These are phyloP conservation scores for Novymonas esmeraldas DNA, from an alignment of 208 protist species.

Conservation along the genomic window DNA sequence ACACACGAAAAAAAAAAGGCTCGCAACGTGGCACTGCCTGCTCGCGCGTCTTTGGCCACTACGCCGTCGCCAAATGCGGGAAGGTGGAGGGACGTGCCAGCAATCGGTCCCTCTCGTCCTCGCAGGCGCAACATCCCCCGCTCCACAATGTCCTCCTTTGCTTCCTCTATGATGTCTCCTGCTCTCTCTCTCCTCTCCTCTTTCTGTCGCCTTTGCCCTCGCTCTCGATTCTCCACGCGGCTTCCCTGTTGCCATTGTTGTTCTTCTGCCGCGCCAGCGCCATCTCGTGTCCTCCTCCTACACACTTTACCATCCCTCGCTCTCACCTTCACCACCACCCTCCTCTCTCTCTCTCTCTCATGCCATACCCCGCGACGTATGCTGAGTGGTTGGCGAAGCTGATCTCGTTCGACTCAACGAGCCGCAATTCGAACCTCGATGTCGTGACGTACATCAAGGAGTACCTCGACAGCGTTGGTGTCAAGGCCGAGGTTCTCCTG, in stretches of 20 bases:
- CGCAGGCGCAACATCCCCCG: too few relatives aligned
- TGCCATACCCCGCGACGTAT: constrained; percentile 11
- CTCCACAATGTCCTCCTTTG: too few relatives aligned
- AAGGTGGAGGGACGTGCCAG: too few relatives aligned
- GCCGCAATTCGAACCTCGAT: constrained; percentile 53
- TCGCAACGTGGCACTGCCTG: too few relatives aligned
- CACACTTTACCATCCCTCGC: too few relatives aligned
- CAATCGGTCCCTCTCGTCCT: too few relatives aligned
- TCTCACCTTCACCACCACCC: too few relatives aligned
- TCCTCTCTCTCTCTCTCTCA: constrained; percentile 1
- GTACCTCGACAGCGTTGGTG: constrained; percentile 31
- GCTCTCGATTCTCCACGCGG: not conserved
- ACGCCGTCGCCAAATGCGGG: too few relatives aligned
- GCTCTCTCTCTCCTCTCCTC: not conserved
- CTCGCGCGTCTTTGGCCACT: too few relatives aligned
- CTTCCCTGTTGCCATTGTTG: not conserved
- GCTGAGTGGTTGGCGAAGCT: constrained; percentile 54
- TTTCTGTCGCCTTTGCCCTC: not conserved
- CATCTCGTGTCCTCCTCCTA: too few relatives aligned
- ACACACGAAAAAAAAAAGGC: too few relatives aligned
- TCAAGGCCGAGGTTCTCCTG: constrained; percentile 29
- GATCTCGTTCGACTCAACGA: constrained; percentile 46
- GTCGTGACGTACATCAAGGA: constrained; percentile 40
- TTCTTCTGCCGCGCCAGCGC: not conserved
- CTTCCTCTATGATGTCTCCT: too few relatives aligned